A percentile compares a stretch with the other conserved stretches of the same genome.
phyloP scores from a whole-genome alignment of 208 protist species.

The Sergeia podlipaevii region DNA sequence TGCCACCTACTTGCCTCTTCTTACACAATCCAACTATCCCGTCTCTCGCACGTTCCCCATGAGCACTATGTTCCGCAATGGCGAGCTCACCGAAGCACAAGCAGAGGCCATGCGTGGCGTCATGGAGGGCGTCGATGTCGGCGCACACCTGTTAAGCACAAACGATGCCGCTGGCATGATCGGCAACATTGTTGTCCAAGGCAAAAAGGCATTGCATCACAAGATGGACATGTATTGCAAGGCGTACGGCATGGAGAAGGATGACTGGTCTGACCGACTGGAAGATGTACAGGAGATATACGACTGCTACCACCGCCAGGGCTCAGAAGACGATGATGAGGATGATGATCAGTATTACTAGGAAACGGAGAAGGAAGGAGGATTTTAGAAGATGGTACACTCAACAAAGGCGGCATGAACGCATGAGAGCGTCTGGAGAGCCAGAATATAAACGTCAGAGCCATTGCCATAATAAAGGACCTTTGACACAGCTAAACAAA shows the following conservation, averaged over 20 bases:
- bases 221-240: constrained; percentile 36
- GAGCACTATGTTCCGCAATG: constrained; percentile 35
- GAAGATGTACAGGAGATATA: constrained; percentile 58
- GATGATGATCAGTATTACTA: no score
- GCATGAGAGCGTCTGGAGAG: no score
- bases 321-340: constrained; percentile 23
- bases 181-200: constrained; percentile 13
- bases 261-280: constrained; percentile 69
- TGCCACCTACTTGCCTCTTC: constrained; percentile 50
- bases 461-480: no score
- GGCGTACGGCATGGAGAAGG: constrained; percentile 57
- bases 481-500: no score
- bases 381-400: no score
- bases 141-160: constrained; percentile 59
- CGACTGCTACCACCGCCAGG: constrained; percentile 75
- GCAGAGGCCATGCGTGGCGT: constrained; percentile 5
- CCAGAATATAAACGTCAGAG: no score
- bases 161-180: constrained; percentile 71
- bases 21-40: constrained; percentile 57
- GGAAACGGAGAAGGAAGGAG: no score
- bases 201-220: constrained; percentile 35
- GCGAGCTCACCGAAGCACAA: constrained; percentile 4
- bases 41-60: constrained; percentile 65
- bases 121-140: constrained; percentile 36
- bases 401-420: no score